Evolutionary conservation across 805 yeast genomes (phyloP).

Genomic region (Ogataea glucozyma): DNA sequence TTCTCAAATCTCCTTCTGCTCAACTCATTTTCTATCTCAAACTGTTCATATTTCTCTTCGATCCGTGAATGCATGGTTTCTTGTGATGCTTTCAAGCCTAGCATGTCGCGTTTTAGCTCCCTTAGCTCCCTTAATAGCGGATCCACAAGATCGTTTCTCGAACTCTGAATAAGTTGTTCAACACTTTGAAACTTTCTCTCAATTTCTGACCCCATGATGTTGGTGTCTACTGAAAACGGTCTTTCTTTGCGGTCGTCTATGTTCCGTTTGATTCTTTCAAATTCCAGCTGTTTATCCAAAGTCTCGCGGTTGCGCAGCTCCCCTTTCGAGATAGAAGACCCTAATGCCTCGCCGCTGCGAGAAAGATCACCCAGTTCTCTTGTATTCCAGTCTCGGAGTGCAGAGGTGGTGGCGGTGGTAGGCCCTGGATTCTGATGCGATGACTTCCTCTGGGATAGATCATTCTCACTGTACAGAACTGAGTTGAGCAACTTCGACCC

Average conservation of each 20-base stretch:
- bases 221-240: not conserved
- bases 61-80: conserved; percentile 62
- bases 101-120: conserved; percentile 25
- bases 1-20: conserved; percentile 28
- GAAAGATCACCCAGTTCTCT: conserved; percentile 5
- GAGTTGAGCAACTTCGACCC: conserved; percentile 32
- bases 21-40: conserved; percentile 49
- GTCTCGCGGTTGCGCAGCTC: not conserved
- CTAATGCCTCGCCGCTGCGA: not conserved
- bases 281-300: not conserved
- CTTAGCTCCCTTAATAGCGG: conserved; percentile 22
- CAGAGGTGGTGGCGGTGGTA: not conserved
- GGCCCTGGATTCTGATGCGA: no score
- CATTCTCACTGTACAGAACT: conserved; percentile 31
- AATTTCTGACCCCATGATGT: conserved; percentile 1
- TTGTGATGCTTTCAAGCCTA: conserved; percentile 27
- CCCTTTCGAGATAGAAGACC: not conserved
- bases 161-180: conserved; percentile 23
- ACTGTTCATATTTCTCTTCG: conserved; percentile 66
- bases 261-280: conserved; percentile 1
- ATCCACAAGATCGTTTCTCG: conserved; percentile 18
- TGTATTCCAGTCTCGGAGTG: conserved; percentile 4
- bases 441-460: no score
- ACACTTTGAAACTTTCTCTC: conserved; percentile 14
- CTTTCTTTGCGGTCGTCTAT: not conserved